Evolutionary conservation across 2,329 filamentous ascomycete genomes (phyloP).

Genomic region (Periconia sp.): DNA sequence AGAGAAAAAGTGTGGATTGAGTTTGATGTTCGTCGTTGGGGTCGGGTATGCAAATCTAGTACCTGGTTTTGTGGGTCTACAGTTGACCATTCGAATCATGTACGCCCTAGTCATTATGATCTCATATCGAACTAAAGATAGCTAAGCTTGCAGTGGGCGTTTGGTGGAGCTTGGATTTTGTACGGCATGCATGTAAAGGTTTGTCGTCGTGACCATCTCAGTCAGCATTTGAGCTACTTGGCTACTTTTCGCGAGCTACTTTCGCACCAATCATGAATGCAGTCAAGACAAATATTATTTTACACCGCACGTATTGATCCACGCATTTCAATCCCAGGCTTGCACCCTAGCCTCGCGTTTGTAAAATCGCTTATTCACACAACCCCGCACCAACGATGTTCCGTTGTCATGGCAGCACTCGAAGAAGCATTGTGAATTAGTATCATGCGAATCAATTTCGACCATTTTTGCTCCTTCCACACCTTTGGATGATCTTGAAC

Average conservation of each 20-base stretch:
- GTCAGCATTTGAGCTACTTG: too few relatives aligned
- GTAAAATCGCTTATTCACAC: constrained; percentile 44
- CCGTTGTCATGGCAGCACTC: constrained; percentile 49
- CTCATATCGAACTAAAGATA: neutral
- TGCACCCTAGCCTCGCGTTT: constrained; percentile 41
- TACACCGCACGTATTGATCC: constrained; percentile 43
- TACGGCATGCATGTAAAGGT: too few relatives aligned
- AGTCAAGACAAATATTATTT: constrained; percentile 40
- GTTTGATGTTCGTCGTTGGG: neutral
- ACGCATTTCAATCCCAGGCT: constrained; percentile 36
- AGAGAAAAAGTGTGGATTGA: neutral
- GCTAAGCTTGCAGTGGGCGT: neutral
- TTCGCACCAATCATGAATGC: constrained; percentile 15
- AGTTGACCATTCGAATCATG: too few relatives aligned
- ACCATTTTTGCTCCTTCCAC: constrained; percentile 49
- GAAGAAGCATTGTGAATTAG: constrained; percentile 31
- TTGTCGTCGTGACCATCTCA: too few relatives aligned
- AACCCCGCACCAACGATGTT: constrained; percentile 41
- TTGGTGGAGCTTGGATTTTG: neutral
- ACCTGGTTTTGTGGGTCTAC: neutral
- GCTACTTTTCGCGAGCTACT: constrained; percentile 19
- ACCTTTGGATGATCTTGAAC: constrained; percentile 51
- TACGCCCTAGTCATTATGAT: neutral
- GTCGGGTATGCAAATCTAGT: neutral
- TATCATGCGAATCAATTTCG: constrained; percentile 46